Evolutionary conservation across 768 basidiomycete genomes (phyloP), one percentile per base, ranked within the genome.

Genomic region (Amanita polypyramis): DNA sequence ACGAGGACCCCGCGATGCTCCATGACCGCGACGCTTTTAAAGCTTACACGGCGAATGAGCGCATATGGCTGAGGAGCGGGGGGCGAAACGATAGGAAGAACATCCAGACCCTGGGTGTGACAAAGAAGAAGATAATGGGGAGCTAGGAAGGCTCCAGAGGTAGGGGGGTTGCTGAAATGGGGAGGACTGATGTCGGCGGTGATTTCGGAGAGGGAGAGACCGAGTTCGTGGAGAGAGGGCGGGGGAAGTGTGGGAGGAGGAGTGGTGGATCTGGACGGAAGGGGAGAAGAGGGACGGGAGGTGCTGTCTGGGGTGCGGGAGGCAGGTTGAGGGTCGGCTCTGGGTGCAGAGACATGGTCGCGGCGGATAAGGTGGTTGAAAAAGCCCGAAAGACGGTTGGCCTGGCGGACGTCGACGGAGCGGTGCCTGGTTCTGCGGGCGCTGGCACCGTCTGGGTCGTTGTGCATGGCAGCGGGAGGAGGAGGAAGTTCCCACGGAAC

Each of bases 21-120:
- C 89, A 92, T 92, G 11, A 92, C 83, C 0, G 92, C 85, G n/a
- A 92, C 82, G 48, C 76, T 80, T 59, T 89, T 91, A 64, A 92
- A 92, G 30, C 75, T 73, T 44, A 89, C 85, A 47, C 87, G 75
- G 17, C 89, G 78, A 19, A 92, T 81, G 21, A 92, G 73, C 8
- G 89, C 80, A 62, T 89, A 91, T 11, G 90, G 86, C 54, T 82
- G 81, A 5, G 73, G 72, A 11, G 79, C 72, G 1, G 87, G 89
- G 0, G 89, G 87, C 0, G 82, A 80, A 9, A 74, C 61, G 23
- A 92, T 68, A 2, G 89, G 85, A n/a, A 92, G 68, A 2, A 92
- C 85, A 61, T 92, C 89, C 29, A 92, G 67, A 35, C 89, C 89
- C 62, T 92, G 90, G 2, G 84, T 69, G 58, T 92, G 89, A 53